These are phyloP conservation scores for Chalciporus sphaerocephalus DNA, from an alignment of 768 basidiomycete species.

Conservation along the genomic window DNA sequence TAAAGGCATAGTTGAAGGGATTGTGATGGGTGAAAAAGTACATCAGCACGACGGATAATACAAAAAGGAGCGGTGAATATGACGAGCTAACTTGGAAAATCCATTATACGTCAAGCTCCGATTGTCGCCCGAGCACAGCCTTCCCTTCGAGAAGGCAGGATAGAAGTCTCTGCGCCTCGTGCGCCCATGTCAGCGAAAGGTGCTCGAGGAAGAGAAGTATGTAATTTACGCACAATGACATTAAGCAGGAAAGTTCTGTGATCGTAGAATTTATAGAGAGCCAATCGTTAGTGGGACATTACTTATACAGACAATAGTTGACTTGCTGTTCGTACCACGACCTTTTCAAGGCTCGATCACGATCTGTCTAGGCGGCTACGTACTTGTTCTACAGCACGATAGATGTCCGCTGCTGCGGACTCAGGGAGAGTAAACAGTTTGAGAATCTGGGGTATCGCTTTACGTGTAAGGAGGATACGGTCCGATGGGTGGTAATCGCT, in stretches of 20 bases:
- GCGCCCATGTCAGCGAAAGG: neutral
- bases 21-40: neutral
- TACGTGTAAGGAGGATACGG: slow-evolving; percentile 45
- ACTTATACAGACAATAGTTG: slow-evolving; percentile 7
- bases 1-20: neutral
- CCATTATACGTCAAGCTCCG: neutral
- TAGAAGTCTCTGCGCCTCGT: neutral
- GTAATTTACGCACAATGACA: slow-evolving; percentile 5
- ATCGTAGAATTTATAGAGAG: neutral
- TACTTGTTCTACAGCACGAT: slow-evolving; percentile 64
- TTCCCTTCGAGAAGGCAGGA: neutral
- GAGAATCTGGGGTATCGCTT: slow-evolving; percentile 51
- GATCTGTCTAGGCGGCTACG: slow-evolving; percentile 26
- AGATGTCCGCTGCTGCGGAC: slow-evolving; percentile 46
- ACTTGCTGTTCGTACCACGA: neutral
- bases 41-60: neutral
- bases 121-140: neutral
- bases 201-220: neutral
- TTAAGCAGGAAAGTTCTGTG: slow-evolving; percentile 3
- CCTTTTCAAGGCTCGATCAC: slow-evolving; percentile 2
- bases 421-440: slow-evolving; percentile 42
- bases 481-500: slow-evolving; percentile 12
- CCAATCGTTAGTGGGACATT: slow-evolving; percentile 8
- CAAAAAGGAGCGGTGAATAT: neutral
- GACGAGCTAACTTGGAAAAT: neutral